phyloP scores from a whole-genome alignment of 768 basidiomycete genomes.

The Mycena crocata region DNA sequence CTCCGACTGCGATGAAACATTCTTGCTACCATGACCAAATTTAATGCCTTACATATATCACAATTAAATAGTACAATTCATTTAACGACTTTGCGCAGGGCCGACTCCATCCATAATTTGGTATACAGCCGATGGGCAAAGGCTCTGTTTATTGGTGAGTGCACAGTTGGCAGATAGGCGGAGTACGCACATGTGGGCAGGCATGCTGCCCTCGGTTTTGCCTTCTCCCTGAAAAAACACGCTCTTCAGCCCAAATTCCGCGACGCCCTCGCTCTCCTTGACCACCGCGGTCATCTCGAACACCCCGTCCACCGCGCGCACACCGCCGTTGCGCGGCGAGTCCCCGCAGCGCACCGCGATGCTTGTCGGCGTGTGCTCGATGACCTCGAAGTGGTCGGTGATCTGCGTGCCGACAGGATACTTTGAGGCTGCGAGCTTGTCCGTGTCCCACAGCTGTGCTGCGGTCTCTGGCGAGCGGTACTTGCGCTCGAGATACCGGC shows the following conservation, averaged over 20 bases:
- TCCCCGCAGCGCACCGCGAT: slow-evolving; percentile 32
- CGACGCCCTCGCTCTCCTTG: slow-evolving; percentile 31
- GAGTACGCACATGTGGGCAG: slow-evolving; percentile 8
- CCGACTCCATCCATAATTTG: slow-evolving; percentile 34
- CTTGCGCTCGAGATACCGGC: slow-evolving; percentile 29
- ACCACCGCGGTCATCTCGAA: slow-evolving; percentile 34
- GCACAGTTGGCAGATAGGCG: no score
- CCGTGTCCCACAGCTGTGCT: slow-evolving; percentile 32
- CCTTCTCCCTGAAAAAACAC: slow-evolving; percentile 32
- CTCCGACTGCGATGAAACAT: not conserved
- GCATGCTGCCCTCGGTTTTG: slow-evolving; percentile 21
- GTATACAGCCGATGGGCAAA: slow-evolving; percentile 31
- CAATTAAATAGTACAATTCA: slow-evolving; percentile 5
- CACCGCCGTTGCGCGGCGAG: slow-evolving; percentile 26
- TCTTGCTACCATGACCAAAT: no score
- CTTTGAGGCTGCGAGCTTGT: slow-evolving; percentile 22
- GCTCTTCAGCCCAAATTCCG: slow-evolving; percentile 32
- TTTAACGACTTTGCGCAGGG: slow-evolving; percentile 21
- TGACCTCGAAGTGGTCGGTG: slow-evolving; percentile 36
- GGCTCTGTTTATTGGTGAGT: no score
- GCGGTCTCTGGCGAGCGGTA: slow-evolving; percentile 29
- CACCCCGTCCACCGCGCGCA: slow-evolving; percentile 30
- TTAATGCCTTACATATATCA: not conserved
- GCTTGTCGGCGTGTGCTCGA: slow-evolving; percentile 28
- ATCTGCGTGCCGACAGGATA: slow-evolving; percentile 31